A percentile compares a stretch with the other conserved stretches of the same genome.
Evolutionary conservation across 2,329 filamentous ascomycete species (phyloP).

Genomic region (Colletotrichum lentis): DNA sequence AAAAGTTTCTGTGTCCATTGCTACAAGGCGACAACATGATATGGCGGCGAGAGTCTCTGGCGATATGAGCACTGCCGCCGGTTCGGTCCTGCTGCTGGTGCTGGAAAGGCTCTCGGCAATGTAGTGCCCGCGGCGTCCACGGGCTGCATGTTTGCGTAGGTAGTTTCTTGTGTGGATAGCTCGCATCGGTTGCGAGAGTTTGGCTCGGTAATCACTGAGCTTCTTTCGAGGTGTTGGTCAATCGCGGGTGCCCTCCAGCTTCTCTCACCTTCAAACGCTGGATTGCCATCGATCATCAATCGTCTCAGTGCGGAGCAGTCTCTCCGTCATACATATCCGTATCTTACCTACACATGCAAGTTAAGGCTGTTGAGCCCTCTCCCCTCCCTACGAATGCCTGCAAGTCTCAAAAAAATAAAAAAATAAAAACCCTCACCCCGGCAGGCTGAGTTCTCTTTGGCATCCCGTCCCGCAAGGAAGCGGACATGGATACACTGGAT

Average conservation of each 20-base stretch:
- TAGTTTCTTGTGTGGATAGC: conserved; percentile 16
- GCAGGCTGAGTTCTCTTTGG: conserved; percentile 1
- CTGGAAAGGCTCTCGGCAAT: conserved; percentile 1
- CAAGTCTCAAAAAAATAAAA: no score
- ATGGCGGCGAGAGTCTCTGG: conserved; percentile 16
- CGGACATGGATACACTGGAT: conserved; percentile 1
- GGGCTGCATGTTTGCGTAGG: neutral
- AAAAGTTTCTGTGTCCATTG: neutral
- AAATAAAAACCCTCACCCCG: conserved; percentile 10
- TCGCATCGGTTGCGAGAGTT: conserved; percentile 13
- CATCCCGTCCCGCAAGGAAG: conserved; percentile 23
- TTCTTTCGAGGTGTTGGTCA: neutral
- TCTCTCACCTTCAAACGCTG: conserved; percentile 11
- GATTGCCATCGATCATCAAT: conserved; percentile 13
- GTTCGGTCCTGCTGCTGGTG: neutral
- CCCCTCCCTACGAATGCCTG: conserved; percentile 10
- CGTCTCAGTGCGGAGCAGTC: conserved; percentile 4
- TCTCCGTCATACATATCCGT: neutral
- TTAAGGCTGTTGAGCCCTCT: neutral
- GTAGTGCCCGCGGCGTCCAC: conserved; percentile 11
- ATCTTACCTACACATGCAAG: neutral
- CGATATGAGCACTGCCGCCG: neutral
- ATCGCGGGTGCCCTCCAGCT: neutral
- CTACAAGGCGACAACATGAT: neutral
- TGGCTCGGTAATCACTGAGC: neutral